Conservation (phyloP, 768 basidiomycete species). For the Hirschioporus abietinus region DNA sequence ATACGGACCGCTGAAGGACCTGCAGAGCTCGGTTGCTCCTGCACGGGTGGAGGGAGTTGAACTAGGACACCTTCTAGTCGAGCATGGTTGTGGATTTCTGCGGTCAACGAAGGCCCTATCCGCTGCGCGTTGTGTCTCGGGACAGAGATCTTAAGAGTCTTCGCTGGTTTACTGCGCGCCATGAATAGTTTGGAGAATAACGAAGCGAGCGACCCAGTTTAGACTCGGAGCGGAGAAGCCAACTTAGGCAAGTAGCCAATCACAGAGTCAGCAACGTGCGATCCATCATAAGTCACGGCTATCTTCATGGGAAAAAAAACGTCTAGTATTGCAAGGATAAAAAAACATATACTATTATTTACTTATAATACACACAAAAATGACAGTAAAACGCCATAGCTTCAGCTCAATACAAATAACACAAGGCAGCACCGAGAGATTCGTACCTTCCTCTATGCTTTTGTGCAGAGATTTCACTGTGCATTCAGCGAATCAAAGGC, state of each 20-base stretch:
- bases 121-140: slow-evolving; percentile 73
- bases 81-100: slow-evolving; percentile 53
- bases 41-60: slow-evolving; percentile 58
- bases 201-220: not conserved
- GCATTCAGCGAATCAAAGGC: too few relatives aligned
- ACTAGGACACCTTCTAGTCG: slow-evolving; percentile 42
- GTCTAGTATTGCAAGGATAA: too few relatives aligned
- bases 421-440: too few relatives aligned
- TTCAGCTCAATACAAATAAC: too few relatives aligned
- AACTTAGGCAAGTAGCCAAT: too few relatives aligned
- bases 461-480: too few relatives aligned
- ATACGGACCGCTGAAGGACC: slow-evolving; percentile 61
- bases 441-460: too few relatives aligned
- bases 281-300: too few relatives aligned
- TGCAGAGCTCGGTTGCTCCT: slow-evolving; percentile 43
- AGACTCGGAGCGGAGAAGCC: not conserved
- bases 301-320: too few relatives aligned
- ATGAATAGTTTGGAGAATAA: slow-evolving; percentile 28
- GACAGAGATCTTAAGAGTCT: slow-evolving; percentile 56
- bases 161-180: slow-evolving; percentile 56
- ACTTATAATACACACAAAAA: too few relatives aligned
- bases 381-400: too few relatives aligned
- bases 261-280: not conserved
- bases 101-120: slow-evolving; percentile 56
- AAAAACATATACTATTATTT: too few relatives aligned